These are phyloP conservation scores for Lactifluus volemus DNA, from an alignment of 768 basidiomycete species.

Conservation along the genomic window DNA sequence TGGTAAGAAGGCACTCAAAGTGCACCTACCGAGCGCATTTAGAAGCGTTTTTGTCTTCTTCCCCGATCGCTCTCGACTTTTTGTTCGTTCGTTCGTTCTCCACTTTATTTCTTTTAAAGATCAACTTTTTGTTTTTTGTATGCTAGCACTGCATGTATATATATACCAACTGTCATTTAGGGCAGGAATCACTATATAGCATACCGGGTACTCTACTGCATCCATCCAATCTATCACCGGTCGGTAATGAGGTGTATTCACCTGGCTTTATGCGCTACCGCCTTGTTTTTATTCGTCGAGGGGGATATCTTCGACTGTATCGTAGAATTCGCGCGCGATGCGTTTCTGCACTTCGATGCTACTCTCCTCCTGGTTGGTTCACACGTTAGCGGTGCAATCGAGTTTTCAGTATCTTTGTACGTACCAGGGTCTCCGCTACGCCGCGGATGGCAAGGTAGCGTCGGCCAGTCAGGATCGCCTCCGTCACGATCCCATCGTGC, in stretches of 20 bases:
- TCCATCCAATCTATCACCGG: neutral
- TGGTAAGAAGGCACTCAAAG: neutral
- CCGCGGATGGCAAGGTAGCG: slow-evolving; percentile 75
- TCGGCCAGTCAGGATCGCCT: slow-evolving; percentile 64
- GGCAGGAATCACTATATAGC: slow-evolving; percentile 3
- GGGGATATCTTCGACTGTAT: slow-evolving; percentile 58
- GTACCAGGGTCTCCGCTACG: slow-evolving; percentile 49
- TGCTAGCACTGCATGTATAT: neutral
- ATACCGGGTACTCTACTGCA: slow-evolving; percentile 5
- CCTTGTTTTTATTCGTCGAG: slow-evolving; percentile 20
- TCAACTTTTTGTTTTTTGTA: neutral
- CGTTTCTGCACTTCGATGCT: slow-evolving; percentile 53
- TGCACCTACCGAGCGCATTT: neutral
- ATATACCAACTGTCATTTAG: no score
- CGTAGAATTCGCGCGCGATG: slow-evolving; percentile 80
- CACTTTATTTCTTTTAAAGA: neutral
- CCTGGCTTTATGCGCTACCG: neutral
- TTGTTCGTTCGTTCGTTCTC: neutral
- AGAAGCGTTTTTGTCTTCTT: neutral
- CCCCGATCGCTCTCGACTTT: neutral
- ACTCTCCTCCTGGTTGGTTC: slow-evolving; percentile 39
- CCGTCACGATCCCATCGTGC: slow-evolving; percentile 44
- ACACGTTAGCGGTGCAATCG: neutral
- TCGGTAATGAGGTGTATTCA: slow-evolving; percentile 10
- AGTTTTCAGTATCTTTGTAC: slow-evolving; percentile 17